Evolutionary conservation across 768 basidiomycete genomes (phyloP).

Genomic region (Auriscalpium vulgare): DNA sequence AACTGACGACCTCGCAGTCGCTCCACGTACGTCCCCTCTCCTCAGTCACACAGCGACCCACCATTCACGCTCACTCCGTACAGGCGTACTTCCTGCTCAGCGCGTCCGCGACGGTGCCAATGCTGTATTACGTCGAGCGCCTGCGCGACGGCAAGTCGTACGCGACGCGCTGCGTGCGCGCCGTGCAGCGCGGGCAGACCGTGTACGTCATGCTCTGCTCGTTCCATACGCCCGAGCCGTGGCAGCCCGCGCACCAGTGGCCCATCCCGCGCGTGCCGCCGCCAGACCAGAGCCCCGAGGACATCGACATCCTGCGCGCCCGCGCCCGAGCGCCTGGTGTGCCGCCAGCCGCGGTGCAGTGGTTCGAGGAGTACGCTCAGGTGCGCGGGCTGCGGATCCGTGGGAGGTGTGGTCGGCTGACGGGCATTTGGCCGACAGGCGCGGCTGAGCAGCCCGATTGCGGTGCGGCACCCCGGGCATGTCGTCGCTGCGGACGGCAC

Average conservation of each 20-base stretch:
- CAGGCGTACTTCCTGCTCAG: slow-evolving; percentile 80
- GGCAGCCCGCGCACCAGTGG: slow-evolving; percentile 65
- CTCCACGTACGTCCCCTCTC: slow-evolving; percentile 47
- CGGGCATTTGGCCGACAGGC: slow-evolving; percentile 36
- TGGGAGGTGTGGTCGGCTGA: neutral
- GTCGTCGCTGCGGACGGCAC: slow-evolving; percentile 35
- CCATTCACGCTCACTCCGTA: no score
- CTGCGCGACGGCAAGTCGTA: slow-evolving; percentile 72
- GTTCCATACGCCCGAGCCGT: slow-evolving; percentile 73
- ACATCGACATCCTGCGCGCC: slow-evolving; percentile 18
- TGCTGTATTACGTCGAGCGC: slow-evolving; percentile 72
- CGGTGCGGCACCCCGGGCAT: slow-evolving; percentile 47
- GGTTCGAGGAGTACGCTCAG: slow-evolving; percentile 21
- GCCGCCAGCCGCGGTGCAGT: slow-evolving; percentile 27
- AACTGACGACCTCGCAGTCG: slow-evolving; percentile 34
- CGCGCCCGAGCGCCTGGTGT: slow-evolving; percentile 28
- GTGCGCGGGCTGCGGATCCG: slow-evolving; percentile 11
- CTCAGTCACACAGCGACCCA: neutral
- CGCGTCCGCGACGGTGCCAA: slow-evolving; percentile 64
- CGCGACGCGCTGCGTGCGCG: slow-evolving; percentile 44
- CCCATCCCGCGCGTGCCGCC: slow-evolving; percentile 49
- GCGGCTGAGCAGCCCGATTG: slow-evolving; percentile 59
- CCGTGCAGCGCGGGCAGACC: slow-evolving; percentile 39
- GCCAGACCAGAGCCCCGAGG: slow-evolving; percentile 40
- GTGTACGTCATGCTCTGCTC: slow-evolving; percentile 69